phyloP scores from a whole-genome alignment of 352 stramenopile species.

The Thalassiosira ordinaria region DNA sequence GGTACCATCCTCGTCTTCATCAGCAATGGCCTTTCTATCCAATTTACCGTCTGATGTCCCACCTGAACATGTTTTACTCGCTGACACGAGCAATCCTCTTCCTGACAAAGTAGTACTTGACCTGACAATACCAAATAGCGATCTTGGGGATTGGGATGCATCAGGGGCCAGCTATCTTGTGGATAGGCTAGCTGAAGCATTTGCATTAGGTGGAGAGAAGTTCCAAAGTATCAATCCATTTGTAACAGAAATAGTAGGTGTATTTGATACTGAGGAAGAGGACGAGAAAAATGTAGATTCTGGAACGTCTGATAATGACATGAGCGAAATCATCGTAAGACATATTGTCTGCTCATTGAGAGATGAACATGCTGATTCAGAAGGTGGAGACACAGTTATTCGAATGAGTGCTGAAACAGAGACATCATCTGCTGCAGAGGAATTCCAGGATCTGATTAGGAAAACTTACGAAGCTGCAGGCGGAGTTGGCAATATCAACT shows the following conservation, averaged over 20 bases:
- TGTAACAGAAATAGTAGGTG: conserved; percentile 6
- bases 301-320: not conserved
- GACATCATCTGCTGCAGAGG: not conserved
- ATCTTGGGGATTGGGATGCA: conserved; percentile 1
- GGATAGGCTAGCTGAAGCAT: conserved; percentile 3
- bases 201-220: conserved; percentile 15
- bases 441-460: conserved; percentile 1
- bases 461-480: conserved; percentile 3
- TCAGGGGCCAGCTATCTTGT: conserved; percentile 16
- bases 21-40: conserved; percentile 5
- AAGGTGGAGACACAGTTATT: not conserved
- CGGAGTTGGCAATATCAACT: conserved; percentile 19
- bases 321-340: conserved; percentile 12
- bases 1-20: conserved; percentile 17
- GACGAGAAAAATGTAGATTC: not conserved
- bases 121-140: no score
- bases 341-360: not conserved
- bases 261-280: conserved; percentile 6
- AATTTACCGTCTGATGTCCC: not conserved
- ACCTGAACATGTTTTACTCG: not conserved
- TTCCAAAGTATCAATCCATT: conserved; percentile 20
- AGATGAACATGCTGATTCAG: not conserved
- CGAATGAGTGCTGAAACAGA: not conserved
- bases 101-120: conserved; percentile 5
- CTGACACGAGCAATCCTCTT: not conserved